These are phyloP conservation scores for Seiridium cupressi DNA, from an alignment of 2,329 filamentous ascomycete species.

Conservation along the genomic window DNA sequence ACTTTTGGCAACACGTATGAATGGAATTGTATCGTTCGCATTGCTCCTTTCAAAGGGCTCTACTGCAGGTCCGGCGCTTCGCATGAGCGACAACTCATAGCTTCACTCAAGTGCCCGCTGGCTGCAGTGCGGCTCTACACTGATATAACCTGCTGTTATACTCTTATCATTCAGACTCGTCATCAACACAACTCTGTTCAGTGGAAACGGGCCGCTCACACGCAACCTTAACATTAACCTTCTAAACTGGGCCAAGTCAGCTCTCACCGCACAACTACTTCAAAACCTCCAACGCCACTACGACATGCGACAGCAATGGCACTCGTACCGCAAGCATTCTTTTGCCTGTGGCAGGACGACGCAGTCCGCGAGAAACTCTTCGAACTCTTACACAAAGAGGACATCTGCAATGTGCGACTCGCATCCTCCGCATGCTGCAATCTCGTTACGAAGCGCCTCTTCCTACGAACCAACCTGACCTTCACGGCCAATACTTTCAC, in stretches of 20 bases:
- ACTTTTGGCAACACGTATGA: slow-evolving; percentile 4
- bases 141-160: neutral
- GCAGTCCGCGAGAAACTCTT: slow-evolving; percentile 50
- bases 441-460: slow-evolving; percentile 67
- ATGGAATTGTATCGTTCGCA: slow-evolving; percentile 13
- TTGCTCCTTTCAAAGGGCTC: slow-evolving; percentile 14
- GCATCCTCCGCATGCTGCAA: slow-evolving; percentile 70
- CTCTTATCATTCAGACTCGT: neutral
- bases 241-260: slow-evolving; percentile 6
- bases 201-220: neutral
- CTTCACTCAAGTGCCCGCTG: slow-evolving; percentile 24
- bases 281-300: slow-evolving; percentile 17
- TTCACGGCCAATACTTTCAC: slow-evolving; percentile 77
- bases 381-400: slow-evolving; percentile 44
- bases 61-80: slow-evolving; percentile 20
- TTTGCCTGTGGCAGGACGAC: slow-evolving; percentile 54
- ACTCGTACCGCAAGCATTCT: slow-evolving; percentile 47
- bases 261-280: slow-evolving; percentile 10
- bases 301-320: slow-evolving; percentile 55
- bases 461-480: slow-evolving; percentile 66
- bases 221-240: slow-evolving; percentile 5
- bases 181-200: neutral
- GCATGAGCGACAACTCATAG: slow-evolving; percentile 30
- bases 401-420: slow-evolving; percentile 61
- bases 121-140: slow-evolving; percentile 15